These are phyloP conservation scores for Aphanomyces astaci DNA, from an alignment of 352 stramenopile genomes.

Conservation along the genomic window DNA sequence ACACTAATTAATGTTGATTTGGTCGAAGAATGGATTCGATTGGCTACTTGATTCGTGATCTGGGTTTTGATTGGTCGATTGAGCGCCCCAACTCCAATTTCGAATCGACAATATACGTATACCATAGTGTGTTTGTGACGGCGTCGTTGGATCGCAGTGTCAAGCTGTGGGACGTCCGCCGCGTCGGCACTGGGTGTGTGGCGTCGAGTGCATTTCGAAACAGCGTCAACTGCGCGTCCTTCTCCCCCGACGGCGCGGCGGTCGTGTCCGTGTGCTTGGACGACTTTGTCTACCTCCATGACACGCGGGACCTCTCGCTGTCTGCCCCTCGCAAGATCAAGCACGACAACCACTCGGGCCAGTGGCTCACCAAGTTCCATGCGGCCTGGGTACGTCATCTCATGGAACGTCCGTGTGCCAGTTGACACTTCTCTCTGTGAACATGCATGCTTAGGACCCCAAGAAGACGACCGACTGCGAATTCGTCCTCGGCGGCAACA, in stretches of 20 bases:
- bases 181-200: constrained; percentile 41
- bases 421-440: too few relatives aligned
- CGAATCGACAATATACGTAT: too few relatives aligned
- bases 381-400: constrained; percentile 39
- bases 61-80: constrained; percentile 6
- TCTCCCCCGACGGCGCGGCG: constrained; percentile 57
- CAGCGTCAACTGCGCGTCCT: constrained; percentile 84
- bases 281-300: constrained; percentile 58
- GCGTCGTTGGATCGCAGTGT: constrained; percentile 74
- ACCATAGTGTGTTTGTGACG: constrained; percentile 53
- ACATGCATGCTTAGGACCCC: constrained; percentile 33
- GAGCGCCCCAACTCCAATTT: not conserved
- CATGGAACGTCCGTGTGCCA: not conserved
- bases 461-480: constrained; percentile 42
- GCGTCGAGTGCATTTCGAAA: constrained; percentile 56
- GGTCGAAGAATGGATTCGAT: too few relatives aligned
- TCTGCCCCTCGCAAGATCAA: constrained; percentile 39
- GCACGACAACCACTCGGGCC: constrained; percentile 80
- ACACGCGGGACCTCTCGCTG: constrained; percentile 25
- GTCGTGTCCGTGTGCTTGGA: constrained; percentile 79
- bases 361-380: constrained; percentile 84
- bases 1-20: too few relatives aligned
- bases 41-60: constrained; percentile 10
- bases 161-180: constrained; percentile 71
- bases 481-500: constrained; percentile 78